Base-by-base conservation (phyloP, 139 green algal species). In the Chlorella sp. region DNA sequence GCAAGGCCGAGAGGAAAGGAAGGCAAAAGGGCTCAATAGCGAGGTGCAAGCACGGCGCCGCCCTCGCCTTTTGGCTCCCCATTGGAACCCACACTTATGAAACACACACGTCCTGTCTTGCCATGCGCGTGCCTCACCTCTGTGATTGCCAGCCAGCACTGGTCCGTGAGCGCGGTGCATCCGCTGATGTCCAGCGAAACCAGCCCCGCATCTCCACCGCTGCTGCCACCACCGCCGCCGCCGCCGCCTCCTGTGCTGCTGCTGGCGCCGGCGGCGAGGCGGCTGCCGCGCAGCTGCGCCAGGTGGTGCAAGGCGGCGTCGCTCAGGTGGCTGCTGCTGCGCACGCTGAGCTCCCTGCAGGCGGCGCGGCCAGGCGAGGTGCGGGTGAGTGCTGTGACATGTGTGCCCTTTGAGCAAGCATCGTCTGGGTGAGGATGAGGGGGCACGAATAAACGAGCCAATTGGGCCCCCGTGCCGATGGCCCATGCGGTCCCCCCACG, bases 131-230 rank as follows among this genome's bases (percentile, higher is more conserved):
- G 30, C 5, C 86, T 22, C 32, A 42, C 69, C 80, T 90, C 86
- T 48, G 66, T 53, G 37, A 87, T 78, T 28, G 83, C 83, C 36
- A 87, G 83, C 83, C 83, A 87, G 83, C 60, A 61, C 83, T 60
- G 36, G 61, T 87, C 83, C 60, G 83, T 87, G 21, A 87, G 61
- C 9, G 7, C 61, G 3, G 34, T 37, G 83, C 83, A 87, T 24
- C 60, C 83, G 61, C 83, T 87, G 60, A 87, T 87, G 83, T 87
- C 60, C 60, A 87, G 61, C 5, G 37, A 36, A 22, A 60, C 60
- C 61, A 87, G 61, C 14, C 83, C 81, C 34, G 12, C 21, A 26
- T 77, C 83, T 37, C 16, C 36, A 9, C 22, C 37, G 28, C 30
- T 40, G 36, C 61, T 40, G 83, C 83, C 30, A 34, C 83, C 30